Base-by-base conservation (phyloP, 495 filamentous ascomycete species). In the Hyphodiscus hymeniophilus region DNA sequence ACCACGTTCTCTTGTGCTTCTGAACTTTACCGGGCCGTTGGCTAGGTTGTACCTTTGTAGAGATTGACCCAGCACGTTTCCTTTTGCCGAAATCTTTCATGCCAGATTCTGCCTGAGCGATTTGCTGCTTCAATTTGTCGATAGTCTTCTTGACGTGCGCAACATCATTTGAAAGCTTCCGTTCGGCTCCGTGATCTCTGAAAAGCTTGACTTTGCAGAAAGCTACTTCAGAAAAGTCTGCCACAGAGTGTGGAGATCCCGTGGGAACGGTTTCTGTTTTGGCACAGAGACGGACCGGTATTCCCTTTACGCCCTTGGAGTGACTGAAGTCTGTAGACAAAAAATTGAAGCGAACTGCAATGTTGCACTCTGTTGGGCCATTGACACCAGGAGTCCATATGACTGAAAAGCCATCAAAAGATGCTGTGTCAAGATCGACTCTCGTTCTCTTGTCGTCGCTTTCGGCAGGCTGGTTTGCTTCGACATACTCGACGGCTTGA, bases 121-220 rank as follows among this genome's bases (percentile, higher is more conserved):
- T 89, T 57, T 95, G 90, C 58, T 95, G 86, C 58, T 89, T 87
- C 2, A 95, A 69, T 63, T 96, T 98, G 50, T 94, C 87, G 52
- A 97, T 96, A 0, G 81, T 84, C 72, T 96, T 96, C 56, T 89
- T 87, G 45, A 96, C 82, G 51, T 94, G 88, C 1, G 84, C 81
- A n/a, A 94, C 70, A 57, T 98, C 92, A 57, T 96, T 98, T 6
- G 87, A 85, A 2, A 96, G 73, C 63, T 96, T 98, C 23, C 92
- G 80, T 64, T 98, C 92, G 0, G 92, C 92, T 6, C 92, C 92
- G 55, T 98, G 91, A 59, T 98, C 92, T 33, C 92, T 76, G 69
- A 98, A 98, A 2, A 98, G 76, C 60, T 97, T 96, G 38, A 98
- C 87, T 66, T 90, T 94, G 76, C 90, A 94, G 61, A 85, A 97